These are phyloP conservation scores for Debaryomyces castellii DNA, from an alignment of 805 yeast species.

Conservation along the genomic window DNA sequence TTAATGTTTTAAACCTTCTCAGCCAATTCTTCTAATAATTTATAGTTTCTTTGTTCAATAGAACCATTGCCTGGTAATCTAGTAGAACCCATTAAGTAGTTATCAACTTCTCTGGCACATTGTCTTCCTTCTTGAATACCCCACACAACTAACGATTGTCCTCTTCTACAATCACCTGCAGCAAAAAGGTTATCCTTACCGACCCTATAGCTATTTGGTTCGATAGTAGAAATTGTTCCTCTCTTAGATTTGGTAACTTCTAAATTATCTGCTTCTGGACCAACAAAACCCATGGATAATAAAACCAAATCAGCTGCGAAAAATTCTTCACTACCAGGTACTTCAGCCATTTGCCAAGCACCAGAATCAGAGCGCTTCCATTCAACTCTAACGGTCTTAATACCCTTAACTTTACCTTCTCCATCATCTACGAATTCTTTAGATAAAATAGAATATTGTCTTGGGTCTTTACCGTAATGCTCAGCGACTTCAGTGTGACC, in stretches of 20 bases:
- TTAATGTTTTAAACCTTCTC: constrained; percentile 43
- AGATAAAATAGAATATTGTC: constrained; percentile 93
- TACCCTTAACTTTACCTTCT: constrained; percentile 91
- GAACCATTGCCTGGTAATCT: constrained; percentile 94
- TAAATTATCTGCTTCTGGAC: constrained; percentile 86
- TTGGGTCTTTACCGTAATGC: constrained; percentile 95
- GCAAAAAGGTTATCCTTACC: constrained; percentile 73
- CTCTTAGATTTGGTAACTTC: constrained; percentile 69
- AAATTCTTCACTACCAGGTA: constrained; percentile 90
- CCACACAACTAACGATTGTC: constrained; percentile 97
- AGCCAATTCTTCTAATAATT: constrained; percentile 73
- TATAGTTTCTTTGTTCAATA: constrained; percentile 80
- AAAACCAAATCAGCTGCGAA: constrained; percentile 94
- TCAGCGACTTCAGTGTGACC: constrained; percentile 95
- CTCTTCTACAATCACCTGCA: constrained; percentile 99
- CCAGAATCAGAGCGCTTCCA: constrained; percentile 96
- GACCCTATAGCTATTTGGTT: constrained; percentile 66
- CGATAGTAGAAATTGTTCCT: constrained; percentile 75
- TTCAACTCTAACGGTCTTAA: constrained; percentile 94
- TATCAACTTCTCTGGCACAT: constrained; percentile 93
- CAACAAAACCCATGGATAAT: constrained; percentile 95
- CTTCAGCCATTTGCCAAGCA: constrained; percentile 98
- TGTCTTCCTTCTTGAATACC: constrained; percentile 99
- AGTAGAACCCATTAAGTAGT: constrained; percentile 71
- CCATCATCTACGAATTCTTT: constrained; percentile 96